A percentile compares a stretch with the other conserved stretches of the same genome.
phyloP scores from a whole-genome alignment of 192 early-diverging fungal genomes.

The Gonapodya prolifera region DNA sequence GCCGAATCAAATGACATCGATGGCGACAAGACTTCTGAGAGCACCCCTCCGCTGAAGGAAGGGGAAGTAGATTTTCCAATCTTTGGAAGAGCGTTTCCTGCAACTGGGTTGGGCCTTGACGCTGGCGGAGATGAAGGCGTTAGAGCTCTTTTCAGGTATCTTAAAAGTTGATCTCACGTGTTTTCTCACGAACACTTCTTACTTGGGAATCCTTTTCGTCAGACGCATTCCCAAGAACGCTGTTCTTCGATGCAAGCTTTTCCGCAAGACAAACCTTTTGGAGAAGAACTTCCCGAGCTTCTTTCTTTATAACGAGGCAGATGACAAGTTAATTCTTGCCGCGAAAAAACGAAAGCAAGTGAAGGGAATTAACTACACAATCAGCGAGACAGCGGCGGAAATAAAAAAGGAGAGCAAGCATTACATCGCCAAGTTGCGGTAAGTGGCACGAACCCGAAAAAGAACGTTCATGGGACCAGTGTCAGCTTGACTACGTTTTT shows the following conservation, averaged over 20 bases:
- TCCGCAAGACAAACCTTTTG: conserved; percentile 35
- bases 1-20: too few species aligned
- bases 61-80: not conserved
- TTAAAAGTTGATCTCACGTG: not conserved
- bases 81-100: not conserved
- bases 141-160: not conserved
- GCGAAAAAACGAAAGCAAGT: conserved; percentile 35
- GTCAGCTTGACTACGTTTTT: too few species aligned
- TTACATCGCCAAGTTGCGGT: conserved; percentile 38
- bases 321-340: conserved; percentile 38
- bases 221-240: conserved; percentile 24
- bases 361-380: conserved; percentile 44
- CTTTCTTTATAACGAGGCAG: conserved; percentile 40
- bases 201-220: too few species aligned
- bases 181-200: not conserved
- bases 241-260: conserved; percentile 36
- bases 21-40: not conserved
- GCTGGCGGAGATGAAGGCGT: not conserved
- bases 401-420: conserved; percentile 40
- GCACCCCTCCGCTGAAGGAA: not conserved
- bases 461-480: too few species aligned
- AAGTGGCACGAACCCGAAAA: too few species aligned
- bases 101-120: not conserved
- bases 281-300: conserved; percentile 39
- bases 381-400: conserved; percentile 32